Evolutionary conservation across 768 basidiomycete genomes (phyloP).

Genomic region (Podaxis carcinomalis): DNA sequence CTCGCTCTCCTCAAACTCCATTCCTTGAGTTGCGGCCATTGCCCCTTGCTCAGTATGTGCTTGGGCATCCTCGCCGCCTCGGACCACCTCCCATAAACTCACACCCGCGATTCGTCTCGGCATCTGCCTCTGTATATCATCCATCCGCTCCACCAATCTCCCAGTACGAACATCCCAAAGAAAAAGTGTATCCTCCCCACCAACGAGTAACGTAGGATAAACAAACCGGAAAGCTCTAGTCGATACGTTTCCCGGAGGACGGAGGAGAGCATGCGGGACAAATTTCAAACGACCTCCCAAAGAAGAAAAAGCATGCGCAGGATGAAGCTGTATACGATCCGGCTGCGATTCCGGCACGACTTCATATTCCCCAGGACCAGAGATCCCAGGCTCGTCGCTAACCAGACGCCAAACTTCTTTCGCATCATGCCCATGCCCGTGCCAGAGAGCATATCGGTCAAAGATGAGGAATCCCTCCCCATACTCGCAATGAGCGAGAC

Average conservation of each 20-base stretch:
- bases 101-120: not conserved
- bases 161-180: constrained; percentile 61
- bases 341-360: constrained; percentile 11
- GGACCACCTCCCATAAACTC: not conserved
- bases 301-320: not conserved
- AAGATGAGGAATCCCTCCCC: constrained; percentile 67
- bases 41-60: not conserved
- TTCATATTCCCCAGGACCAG: constrained; percentile 5
- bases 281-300: constrained; percentile 4
- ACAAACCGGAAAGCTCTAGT: constrained; percentile 25
- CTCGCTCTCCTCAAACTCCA: not conserved
- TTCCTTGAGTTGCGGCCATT: not conserved
- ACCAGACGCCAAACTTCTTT: constrained; percentile 72
- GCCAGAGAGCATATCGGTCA: constrained; percentile 41
- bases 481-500: constrained; percentile 71
- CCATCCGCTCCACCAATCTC: constrained; percentile 42
- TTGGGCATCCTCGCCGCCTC: not conserved
- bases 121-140: constrained; percentile 27
- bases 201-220: constrained; percentile 60
- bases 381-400: constrained; percentile 20
- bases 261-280: constrained; percentile 14
- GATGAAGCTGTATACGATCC: constrained; percentile 13
- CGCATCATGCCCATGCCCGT: constrained; percentile 16
- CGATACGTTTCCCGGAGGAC: not conserved
- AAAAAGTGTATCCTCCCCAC: constrained; percentile 39